Evolutionary conservation across 176 grass and related monocot genomes (phyloP).

Genomic region (Triticum turgidum): DNA sequence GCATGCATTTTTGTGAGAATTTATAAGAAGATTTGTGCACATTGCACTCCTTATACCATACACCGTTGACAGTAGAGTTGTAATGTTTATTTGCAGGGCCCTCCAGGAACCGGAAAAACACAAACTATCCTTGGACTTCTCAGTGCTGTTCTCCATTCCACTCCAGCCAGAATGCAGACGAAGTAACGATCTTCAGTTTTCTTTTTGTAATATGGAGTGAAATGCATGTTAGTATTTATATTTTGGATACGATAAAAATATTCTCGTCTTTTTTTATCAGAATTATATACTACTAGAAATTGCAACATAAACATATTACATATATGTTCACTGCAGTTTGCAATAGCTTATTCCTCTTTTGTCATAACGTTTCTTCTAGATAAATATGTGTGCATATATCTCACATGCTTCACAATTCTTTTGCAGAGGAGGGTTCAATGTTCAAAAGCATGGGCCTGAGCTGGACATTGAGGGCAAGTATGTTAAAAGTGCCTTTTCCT

Average conservation of each 20-base stretch:
- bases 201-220: constrained; percentile 15
- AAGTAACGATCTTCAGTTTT: constrained; percentile 52
- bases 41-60: not conserved
- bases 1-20: constrained; percentile 8
- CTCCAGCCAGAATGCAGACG: constrained; percentile 75
- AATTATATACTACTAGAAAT: constrained; percentile 3
- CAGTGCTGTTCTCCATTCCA: constrained; percentile 93
- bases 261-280: not conserved
- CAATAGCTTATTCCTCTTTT: constrained; percentile 13
- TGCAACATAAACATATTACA: not conserved
- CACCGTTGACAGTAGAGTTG: not conserved
- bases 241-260: not conserved
- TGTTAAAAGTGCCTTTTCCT: constrained; percentile 39
- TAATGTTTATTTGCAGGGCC: constrained; percentile 60
- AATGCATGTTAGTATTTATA: not conserved
- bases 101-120: constrained; percentile 96
- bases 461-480: constrained; percentile 82
- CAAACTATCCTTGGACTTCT: constrained; percentile 98
- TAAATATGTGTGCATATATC: constrained; percentile 14
- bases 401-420: constrained; percentile 33
- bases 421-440: constrained; percentile 63
- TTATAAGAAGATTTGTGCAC: constrained; percentile 6
- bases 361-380: constrained; percentile 12
- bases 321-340: constrained; percentile 4
- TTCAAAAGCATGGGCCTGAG: constrained; percentile 53